phyloP scores from a whole-genome alignment of 331 rosid genomes.

The Malus hybrid region DNA sequence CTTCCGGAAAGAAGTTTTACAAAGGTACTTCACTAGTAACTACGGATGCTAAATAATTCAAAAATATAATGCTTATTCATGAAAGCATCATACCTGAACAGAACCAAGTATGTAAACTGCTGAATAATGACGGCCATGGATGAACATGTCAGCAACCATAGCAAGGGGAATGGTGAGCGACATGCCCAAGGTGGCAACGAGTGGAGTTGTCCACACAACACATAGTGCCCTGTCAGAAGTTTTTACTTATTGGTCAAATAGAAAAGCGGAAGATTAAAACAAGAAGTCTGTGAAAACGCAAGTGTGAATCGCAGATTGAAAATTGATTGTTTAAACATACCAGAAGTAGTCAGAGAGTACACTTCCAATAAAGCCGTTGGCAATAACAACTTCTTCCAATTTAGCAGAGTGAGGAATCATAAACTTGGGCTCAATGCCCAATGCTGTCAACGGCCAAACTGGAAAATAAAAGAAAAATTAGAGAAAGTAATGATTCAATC shows the following conservation, averaged over 20 bases:
- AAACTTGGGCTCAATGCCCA: slow-evolving; percentile 93
- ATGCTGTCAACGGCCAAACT: slow-evolving; percentile 91
- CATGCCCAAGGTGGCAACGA: slow-evolving; percentile 99
- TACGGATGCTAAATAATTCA: background rate
- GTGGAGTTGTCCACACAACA: slow-evolving; percentile 97
- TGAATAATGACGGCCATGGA: slow-evolving; percentile 96
- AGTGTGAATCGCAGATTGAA: slow-evolving; percentile 1
- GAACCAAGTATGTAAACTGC: slow-evolving; percentile 90
- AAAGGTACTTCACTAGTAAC: background rate
- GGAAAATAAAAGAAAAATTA: slow-evolving; percentile 15
- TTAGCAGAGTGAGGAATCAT: slow-evolving; percentile 67
- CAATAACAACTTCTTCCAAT: slow-evolving; percentile 81
- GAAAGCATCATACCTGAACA: slow-evolving; percentile 48
- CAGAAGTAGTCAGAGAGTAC: slow-evolving; percentile 94
- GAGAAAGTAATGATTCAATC: background rate
- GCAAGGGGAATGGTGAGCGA: slow-evolving; percentile 99
- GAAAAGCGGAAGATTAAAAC: slow-evolving; percentile 13
- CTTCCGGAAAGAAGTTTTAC: background rate
- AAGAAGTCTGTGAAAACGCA: slow-evolving; percentile 1
- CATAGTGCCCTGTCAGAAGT: slow-evolving; percentile 61
- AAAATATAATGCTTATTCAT: background rate
- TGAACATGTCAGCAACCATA: slow-evolving; percentile 94
- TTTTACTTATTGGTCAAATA: background rate
- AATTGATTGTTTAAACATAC: slow-evolving; percentile 26
- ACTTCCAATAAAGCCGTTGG: slow-evolving; percentile 89